These are phyloP conservation scores for Calonectria henricotiae DNA, from an alignment of 2,329 filamentous ascomycete genomes.

Conservation along the genomic window DNA sequence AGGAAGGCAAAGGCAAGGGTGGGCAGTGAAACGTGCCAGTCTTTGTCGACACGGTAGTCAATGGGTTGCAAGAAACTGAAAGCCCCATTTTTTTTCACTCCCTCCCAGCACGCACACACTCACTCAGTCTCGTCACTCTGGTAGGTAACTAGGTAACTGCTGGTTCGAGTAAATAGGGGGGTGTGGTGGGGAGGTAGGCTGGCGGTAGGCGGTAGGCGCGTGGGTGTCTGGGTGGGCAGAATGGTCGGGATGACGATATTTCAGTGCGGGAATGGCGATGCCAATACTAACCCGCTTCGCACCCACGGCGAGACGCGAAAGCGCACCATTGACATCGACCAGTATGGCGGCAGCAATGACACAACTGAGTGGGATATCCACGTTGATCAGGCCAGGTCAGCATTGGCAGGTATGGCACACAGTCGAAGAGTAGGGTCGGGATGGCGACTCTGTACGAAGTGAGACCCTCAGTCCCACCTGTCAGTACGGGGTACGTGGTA, in stretches of 20 bases:
- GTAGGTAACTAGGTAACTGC: not conserved
- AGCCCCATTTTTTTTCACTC: slow-evolving; percentile 13
- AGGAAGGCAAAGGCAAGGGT: not conserved
- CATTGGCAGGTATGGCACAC: slow-evolving; percentile 28
- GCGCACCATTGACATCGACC: not conserved
- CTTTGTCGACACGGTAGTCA: slow-evolving; percentile 1
- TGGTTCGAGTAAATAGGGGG: slow-evolving; percentile 18
- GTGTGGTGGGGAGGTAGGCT: slow-evolving; percentile 23
- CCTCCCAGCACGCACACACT: not conserved
- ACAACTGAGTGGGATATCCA: slow-evolving; percentile 13
- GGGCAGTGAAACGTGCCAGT: slow-evolving; percentile 16
- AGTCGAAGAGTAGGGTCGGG: slow-evolving; percentile 28
- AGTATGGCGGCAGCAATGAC: slow-evolving; percentile 24
- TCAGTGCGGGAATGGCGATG: slow-evolving; percentile 36
- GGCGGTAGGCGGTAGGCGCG: slow-evolving; percentile 38
- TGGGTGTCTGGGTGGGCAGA: slow-evolving; percentile 32
- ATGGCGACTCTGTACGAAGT: slow-evolving; percentile 28
- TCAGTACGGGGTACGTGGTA: slow-evolving; percentile 22
- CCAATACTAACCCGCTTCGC: slow-evolving; percentile 32
- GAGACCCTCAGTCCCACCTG: slow-evolving; percentile 17
- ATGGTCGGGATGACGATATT: slow-evolving; percentile 48
- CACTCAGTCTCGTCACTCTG: not conserved
- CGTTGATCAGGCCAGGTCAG: slow-evolving; percentile 30
- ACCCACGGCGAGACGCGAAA: not conserved
- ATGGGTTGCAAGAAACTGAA: slow-evolving; percentile 11